phyloP scores from a whole-genome alignment of 805 yeast species.

The Kluyveromyces starmeri region DNA sequence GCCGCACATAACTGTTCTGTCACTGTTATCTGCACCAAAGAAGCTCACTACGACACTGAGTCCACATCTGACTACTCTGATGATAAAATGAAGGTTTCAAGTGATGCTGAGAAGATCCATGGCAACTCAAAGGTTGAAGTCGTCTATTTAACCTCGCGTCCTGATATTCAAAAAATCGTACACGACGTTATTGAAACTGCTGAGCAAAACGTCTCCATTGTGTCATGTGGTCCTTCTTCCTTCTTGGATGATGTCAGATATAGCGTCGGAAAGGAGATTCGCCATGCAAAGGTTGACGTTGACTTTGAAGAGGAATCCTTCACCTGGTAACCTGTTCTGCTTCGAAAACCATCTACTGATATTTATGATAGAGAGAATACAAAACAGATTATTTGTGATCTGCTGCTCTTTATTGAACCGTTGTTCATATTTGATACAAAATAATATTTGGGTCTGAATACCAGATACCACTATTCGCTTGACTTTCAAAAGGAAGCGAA shows the following conservation, averaged over 20 bases:
- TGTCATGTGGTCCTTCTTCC: conserved; percentile 54
- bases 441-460: no score
- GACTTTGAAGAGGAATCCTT: conserved; percentile 29
- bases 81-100: conserved; percentile 8
- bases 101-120: background rate
- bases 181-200: conserved; percentile 25
- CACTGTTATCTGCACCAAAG: conserved; percentile 10
- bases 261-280: conserved; percentile 35
- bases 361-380: no score
- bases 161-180: conserved; percentile 36
- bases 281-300: conserved; percentile 20
- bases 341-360: no score
- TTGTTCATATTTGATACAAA: no score
- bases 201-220: conserved; percentile 41
- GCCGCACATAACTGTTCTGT: conserved; percentile 23
- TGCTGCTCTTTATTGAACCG: no score
- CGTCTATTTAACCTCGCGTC: conserved; percentile 33
- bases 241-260: conserved; percentile 51
- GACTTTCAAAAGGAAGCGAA: no score
- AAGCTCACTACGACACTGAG: conserved; percentile 5
- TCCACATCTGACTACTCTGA: background rate
- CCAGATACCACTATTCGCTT: no score
- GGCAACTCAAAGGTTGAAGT: conserved; percentile 24
- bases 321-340: no score
- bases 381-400: no score